These are phyloP conservation scores for Pleurotus tuoliensis DNA, from an alignment of 768 basidiomycete species.

Conservation along the genomic window DNA sequence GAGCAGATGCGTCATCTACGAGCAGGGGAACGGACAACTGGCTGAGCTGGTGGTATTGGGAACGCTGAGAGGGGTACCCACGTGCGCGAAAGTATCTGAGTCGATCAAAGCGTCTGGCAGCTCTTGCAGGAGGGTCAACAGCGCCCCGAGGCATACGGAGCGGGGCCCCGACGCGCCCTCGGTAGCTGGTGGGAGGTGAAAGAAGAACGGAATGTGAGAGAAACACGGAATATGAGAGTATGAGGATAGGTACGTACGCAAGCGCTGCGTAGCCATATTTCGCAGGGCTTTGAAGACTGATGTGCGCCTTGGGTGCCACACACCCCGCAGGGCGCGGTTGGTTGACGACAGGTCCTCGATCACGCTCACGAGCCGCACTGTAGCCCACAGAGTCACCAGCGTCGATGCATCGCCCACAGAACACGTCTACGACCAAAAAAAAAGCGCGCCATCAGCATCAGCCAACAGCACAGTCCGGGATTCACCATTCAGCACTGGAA, in stretches of 20 bases:
- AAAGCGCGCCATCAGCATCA: no score
- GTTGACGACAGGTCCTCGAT: constrained; percentile 67
- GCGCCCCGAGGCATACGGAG: constrained; percentile 61
- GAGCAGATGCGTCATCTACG: constrained; percentile 78
- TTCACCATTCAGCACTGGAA: no score
- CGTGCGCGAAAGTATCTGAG: constrained; percentile 61
- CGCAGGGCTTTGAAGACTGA: constrained; percentile 54
- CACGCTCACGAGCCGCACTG: constrained; percentile 60
- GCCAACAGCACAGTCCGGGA: no score
- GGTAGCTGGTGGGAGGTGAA: neutral
- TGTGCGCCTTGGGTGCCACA: constrained; percentile 60
- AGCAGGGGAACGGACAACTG: no score
- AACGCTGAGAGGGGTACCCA: constrained; percentile 26
- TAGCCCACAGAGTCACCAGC: constrained; percentile 63
- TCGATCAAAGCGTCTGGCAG: constrained; percentile 61
- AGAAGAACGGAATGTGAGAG: neutral
- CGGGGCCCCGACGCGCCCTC: constrained; percentile 47
- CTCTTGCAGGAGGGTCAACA: constrained; percentile 65
- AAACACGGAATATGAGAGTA: no score
- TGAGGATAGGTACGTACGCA: constrained; percentile 38
- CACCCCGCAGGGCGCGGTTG: constrained; percentile 69
- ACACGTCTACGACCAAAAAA: constrained; percentile 39
- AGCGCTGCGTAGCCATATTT: constrained; percentile 49
- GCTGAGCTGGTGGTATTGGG: no score
- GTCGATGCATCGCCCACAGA: constrained; percentile 54